Base-by-base conservation (phyloP, 306 rosid genomes). In the Dalbergia oliveri region DNA sequence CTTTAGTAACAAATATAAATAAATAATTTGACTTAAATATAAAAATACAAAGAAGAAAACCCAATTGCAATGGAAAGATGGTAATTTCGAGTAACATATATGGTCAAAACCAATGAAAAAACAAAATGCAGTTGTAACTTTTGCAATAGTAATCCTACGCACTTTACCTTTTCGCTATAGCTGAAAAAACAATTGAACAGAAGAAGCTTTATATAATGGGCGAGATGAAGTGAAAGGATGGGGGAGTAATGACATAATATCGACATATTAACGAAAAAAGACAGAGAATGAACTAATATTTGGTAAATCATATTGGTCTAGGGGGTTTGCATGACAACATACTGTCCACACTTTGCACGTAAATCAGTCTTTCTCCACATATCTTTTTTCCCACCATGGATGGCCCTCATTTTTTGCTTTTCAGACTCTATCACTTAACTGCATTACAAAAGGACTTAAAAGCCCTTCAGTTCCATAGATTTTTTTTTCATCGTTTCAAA, bases 301-400 rank as follows among this genome's bases (percentile, higher is more conserved):
- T 61, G 65, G 39, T 50, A 8, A 65, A 70, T 71, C 47, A 21
- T 50, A 37, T 50, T 43, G 31, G 3, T 15, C 15, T 45, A 64
- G 33, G 26, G 66, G 63, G 5, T 76, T 83, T 66, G 79, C 13
- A 90, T 90, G 97, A 76, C 97, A 77, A 90, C 97, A 92, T 87
- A 0, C 0, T 90, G 88, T 85, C 81, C 44, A 62, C 94, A 84
- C 66, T 21, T 14, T 76, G 26, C 70, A 50, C 54, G 9, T 14
- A 16, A 33, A 59, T 23, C 3, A 5, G 8, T 58, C 12, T 67
- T 53, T 6, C 0, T 2, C 11, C 5, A 4, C 2, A 4, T 16
- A 1, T 6, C n/a, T 16, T 70, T 70, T 80, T 74, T 81, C 63
- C 58, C 83, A 71, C 78, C 72, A 45, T 63, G 61, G 41, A 56